Percentiles rank a stretch among this genome's conserved stretches.
Conservation (phyloP, 352 stramenopile genomes). For the Pythium periplocum region DNA sequence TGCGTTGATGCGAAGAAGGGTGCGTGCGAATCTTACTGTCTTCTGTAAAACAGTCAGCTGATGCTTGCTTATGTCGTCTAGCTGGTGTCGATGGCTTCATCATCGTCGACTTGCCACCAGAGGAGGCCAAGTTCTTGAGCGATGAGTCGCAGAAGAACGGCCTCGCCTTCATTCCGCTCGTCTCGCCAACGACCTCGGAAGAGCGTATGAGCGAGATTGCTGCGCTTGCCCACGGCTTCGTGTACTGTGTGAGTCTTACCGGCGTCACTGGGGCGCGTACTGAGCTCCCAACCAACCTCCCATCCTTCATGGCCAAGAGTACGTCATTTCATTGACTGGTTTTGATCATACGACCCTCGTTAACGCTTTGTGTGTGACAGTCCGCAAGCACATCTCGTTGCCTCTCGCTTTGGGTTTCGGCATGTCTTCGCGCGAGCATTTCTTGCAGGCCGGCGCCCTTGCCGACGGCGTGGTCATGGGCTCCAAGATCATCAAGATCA, state of each 20-base stretch:
- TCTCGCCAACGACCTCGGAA: constrained; percentile 97
- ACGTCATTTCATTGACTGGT: constrained; percentile 16
- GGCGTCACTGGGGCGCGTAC: constrained; percentile 92
- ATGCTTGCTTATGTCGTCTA: constrained; percentile 10
- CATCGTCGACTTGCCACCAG: constrained; percentile 96
- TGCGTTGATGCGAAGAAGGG: constrained; percentile 73
- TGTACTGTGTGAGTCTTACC: constrained; percentile 86
- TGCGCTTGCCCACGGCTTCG: constrained; percentile 72
- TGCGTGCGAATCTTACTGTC: constrained; percentile 16
- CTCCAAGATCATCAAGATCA: constrained; percentile 85
- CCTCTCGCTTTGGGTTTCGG: constrained; percentile 97
- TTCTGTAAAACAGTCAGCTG: not conserved
- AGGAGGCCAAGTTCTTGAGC: constrained; percentile 91
- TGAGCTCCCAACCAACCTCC: constrained; percentile 90
- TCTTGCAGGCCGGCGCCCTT: constrained; percentile 87
- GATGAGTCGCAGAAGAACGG: constrained; percentile 86
- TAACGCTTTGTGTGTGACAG: constrained; percentile 22
- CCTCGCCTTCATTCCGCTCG: constrained; percentile 95
- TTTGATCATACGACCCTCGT: not conserved
- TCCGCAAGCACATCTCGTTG: constrained; percentile 76
- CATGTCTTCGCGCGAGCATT: constrained; percentile 92
- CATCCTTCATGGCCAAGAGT: constrained; percentile 91
- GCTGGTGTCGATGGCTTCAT: constrained; percentile 97
- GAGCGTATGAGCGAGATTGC: constrained; percentile 86
- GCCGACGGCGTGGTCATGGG: constrained; percentile 90